Base-by-base conservation (phyloP, 192 early-diverging fungal species). In the Rhizoclosmatium globosum region DNA sequence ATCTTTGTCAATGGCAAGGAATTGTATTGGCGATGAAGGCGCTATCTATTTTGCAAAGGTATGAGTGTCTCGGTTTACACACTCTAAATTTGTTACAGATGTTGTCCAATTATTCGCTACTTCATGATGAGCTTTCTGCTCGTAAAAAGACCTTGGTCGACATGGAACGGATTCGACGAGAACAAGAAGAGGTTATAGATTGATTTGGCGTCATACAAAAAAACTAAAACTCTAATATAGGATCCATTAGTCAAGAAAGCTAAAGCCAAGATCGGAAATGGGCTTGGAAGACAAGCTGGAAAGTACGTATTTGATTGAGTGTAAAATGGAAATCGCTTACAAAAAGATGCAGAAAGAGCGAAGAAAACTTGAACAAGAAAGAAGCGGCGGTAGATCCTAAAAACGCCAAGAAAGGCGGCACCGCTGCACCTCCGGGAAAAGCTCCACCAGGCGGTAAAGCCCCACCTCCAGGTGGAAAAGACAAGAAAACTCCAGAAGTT, bases 1-100 rank as follows among this genome's bases (percentile, higher is more conserved):
- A 39, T 85, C 82, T 1, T 57, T 89, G 50, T 84, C 82, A 38
- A 69, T 89, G 31, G 88, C 79, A 47, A 75, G 59, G 60, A 89
- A 89, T 74, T 38, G 47, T 9, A 77, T 87, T 67, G 85, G 85
- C 11, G 86, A 89, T 73, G 88, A 89, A 2, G 88, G 88, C 9
- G 82, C 74, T 1, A 21, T 53, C 21, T 72, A 73, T 11, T 62
- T 89, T 17, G 78, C 82, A 13, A 89, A 89, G 81, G 87, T 88
- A 78, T 13, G 43, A 65, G 39, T 60, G 3, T 6, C 0, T 1
- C 0, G 17, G 17, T 53, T 53, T 53, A 0, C 17, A 7, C 6
- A 17, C 17, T 53, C 17, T 53, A 13, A 13, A 13, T 53, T 1
- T 0, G 0, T 53, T 53, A 7, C 1, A 88, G 87, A 83, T 78